These are phyloP conservation scores for Coniochaeta sp. DNA, from an alignment of 2,329 filamentous ascomycete genomes.

Conservation along the genomic window DNA sequence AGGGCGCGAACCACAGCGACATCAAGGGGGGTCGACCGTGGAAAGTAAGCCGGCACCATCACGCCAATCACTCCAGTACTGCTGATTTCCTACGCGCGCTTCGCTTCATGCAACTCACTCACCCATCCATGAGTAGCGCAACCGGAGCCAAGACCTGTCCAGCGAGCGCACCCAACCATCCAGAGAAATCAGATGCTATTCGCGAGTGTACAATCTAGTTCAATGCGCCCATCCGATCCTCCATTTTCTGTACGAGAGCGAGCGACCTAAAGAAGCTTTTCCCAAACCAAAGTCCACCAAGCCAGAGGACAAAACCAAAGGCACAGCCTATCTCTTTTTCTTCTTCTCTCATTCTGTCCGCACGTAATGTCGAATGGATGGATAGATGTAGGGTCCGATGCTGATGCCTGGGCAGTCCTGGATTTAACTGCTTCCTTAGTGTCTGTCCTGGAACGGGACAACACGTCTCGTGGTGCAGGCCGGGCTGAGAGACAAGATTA, in stretches of 20 bases:
- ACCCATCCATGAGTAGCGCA: constrained; percentile 11
- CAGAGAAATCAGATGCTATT: constrained; percentile 33
- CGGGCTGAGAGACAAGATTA: not conserved
- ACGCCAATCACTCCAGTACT: constrained; percentile 3
- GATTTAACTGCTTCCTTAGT: not conserved
- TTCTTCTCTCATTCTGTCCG: not conserved
- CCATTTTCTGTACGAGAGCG: constrained; percentile 14
- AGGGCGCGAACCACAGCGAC: not conserved
- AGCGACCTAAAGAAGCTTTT: constrained; percentile 1
- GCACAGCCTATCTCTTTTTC: not conserved
- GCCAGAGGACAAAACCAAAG: not conserved
- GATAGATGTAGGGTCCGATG: not conserved
- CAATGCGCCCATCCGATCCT: constrained; percentile 20
- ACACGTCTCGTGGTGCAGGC: not conserved
- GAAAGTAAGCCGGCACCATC: constrained; percentile 2
- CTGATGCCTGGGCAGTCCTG: not conserved
- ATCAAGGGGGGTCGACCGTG: not conserved
- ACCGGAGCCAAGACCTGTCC: constrained; percentile 12
- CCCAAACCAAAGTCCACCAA: not conserved
- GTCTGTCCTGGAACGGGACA: not conserved
- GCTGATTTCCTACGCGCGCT: constrained; percentile 7
- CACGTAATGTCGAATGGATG: not conserved
- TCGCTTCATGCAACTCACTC: constrained; percentile 9
- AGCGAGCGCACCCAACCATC: constrained; percentile 18
- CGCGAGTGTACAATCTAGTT: constrained; percentile 30